These are phyloP conservation scores for Lagerstroemia fauriei DNA, from an alignment of 441 rosid species.

Conservation along the genomic window DNA sequence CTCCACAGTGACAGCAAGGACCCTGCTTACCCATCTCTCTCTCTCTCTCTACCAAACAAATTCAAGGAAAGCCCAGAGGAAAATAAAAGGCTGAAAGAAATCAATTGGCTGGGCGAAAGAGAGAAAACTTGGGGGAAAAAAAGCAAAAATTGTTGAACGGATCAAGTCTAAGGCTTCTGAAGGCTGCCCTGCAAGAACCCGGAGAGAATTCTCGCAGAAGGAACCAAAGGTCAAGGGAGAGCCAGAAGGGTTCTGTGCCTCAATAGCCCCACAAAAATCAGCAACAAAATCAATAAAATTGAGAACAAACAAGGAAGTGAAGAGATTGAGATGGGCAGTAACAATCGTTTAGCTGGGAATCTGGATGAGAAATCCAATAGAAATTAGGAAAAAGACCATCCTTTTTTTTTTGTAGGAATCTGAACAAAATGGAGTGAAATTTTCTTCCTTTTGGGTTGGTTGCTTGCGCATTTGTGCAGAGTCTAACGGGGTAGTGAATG, in stretches of 20 bases:
- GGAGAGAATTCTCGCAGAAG: slow-evolving; percentile 43
- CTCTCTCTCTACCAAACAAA: slow-evolving; percentile 33
- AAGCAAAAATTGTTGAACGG: slow-evolving; percentile 19
- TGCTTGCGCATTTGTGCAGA: slow-evolving; percentile 1
- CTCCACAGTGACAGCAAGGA: slow-evolving; percentile 99
- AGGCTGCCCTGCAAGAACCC: slow-evolving; percentile 35
- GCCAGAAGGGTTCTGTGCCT: slow-evolving; percentile 40
- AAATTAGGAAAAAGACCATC: slow-evolving; percentile 41
- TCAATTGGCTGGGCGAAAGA: background rate
- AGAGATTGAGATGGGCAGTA: slow-evolving; percentile 40
- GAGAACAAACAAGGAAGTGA: slow-evolving; percentile 37
- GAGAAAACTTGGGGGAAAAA: background rate
- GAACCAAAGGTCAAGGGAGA: slow-evolving; percentile 46
- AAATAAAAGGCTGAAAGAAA: background rate
- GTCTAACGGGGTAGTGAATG: slow-evolving; percentile 2
- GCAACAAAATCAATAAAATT: slow-evolving; percentile 8
- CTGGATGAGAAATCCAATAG: slow-evolving; percentile 56
- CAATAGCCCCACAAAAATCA: background rate
- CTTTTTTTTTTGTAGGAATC: slow-evolving; percentile 38
- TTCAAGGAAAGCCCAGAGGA: slow-evolving; percentile 33
- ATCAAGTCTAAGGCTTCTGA: slow-evolving; percentile 12
- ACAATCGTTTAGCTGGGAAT: slow-evolving; percentile 45
- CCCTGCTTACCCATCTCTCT: slow-evolving; percentile 96
- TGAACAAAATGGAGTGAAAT: slow-evolving; percentile 36
- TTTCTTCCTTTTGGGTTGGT: background rate